phyloP scores from a whole-genome alignment of 2,329 filamentous ascomycete genomes.

The Zymoseptoria crescenta region DNA sequence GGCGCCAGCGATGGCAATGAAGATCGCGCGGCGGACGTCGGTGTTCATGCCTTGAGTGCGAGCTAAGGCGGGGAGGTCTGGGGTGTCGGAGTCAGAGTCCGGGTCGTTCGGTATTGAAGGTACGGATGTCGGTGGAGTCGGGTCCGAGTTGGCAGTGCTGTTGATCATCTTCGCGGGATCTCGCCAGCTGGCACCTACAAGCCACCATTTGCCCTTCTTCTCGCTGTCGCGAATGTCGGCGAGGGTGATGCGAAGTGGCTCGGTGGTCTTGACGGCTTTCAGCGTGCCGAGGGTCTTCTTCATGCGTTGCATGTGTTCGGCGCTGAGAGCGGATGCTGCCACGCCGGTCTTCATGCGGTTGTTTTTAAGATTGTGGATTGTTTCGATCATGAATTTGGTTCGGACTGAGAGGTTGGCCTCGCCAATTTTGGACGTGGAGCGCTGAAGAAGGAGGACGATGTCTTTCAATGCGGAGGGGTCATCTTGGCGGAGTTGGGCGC shows the following conservation, averaged over 20 bases:
- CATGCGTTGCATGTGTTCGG: conserved; percentile 80
- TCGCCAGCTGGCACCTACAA: conserved; percentile 88
- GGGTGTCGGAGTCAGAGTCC: conserved; percentile 26
- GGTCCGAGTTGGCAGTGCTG: neutral
- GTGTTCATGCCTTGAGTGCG: conserved; percentile 80
- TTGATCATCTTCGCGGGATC: conserved; percentile 29
- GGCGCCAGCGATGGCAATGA: conserved; percentile 81
- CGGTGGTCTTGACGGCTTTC: conserved; percentile 60
- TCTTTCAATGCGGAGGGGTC: conserved; percentile 84
- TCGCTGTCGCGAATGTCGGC: conserved; percentile 75
- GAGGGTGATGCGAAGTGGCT: conserved; percentile 74
- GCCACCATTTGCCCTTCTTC: conserved; percentile 95
- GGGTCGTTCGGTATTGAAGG: conserved; percentile 34
- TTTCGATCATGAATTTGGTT: conserved; percentile 96
- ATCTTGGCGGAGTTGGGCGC: conserved; percentile 76
- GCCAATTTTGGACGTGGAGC: conserved; percentile 59
- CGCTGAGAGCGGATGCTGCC: conserved; percentile 61
- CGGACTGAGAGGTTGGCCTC: conserved; percentile 70
- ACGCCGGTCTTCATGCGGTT: conserved; percentile 75
- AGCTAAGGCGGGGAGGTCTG: conserved; percentile 67
- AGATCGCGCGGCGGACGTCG: conserved; percentile 80
- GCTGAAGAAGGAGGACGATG: conserved; percentile 72
- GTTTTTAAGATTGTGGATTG: conserved; percentile 89
- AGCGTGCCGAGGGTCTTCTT: conserved; percentile 78
- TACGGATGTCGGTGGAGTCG: neutral